Evolutionary conservation across 345 rosid genomes (phyloP).

Genomic region (Populus alba): DNA sequence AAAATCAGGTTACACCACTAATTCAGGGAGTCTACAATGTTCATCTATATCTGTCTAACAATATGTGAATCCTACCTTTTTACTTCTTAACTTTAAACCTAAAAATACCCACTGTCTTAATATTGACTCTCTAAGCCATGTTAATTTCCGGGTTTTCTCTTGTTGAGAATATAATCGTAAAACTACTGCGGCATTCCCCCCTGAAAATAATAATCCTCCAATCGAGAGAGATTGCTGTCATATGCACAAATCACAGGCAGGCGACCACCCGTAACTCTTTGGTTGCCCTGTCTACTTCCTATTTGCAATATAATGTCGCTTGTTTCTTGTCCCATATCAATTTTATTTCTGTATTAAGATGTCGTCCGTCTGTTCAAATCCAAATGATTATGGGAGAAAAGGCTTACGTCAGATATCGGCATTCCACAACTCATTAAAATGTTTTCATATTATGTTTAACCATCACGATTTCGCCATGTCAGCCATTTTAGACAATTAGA

Average conservation of each 20-base stretch:
- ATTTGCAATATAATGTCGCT: conserved; percentile 31
- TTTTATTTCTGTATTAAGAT: neutral
- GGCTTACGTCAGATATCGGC: conserved; percentile 24
- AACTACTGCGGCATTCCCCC: neutral
- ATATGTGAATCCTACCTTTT: neutral
- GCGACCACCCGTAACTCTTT: conserved; percentile 35
- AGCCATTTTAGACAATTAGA: neutral
- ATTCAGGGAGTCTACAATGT: neutral
- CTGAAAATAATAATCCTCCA: neutral
- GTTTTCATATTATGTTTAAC: conserved; percentile 13
- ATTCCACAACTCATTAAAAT: conserved; percentile 15
- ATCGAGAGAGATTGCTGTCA: neutral
- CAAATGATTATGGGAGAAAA: neutral
- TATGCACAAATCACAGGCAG: neutral
- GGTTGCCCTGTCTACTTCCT: conserved; percentile 50
- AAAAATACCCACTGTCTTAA: neutral
- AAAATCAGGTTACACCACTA: neutral
- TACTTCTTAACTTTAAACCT: conserved; percentile 7
- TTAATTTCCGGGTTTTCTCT: neutral
- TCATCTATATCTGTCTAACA: neutral
- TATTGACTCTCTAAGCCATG: neutral
- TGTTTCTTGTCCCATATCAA: conserved; percentile 25
- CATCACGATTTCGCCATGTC: conserved; percentile 17
- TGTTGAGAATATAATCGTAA: neutral
- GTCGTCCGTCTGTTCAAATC: neutral